A percentile compares a stretch with the other conserved stretches of the same genome.
Conservation (phyloP, 805 yeast genomes). For the Kregervanrija pseudodelftensis region DNA sequence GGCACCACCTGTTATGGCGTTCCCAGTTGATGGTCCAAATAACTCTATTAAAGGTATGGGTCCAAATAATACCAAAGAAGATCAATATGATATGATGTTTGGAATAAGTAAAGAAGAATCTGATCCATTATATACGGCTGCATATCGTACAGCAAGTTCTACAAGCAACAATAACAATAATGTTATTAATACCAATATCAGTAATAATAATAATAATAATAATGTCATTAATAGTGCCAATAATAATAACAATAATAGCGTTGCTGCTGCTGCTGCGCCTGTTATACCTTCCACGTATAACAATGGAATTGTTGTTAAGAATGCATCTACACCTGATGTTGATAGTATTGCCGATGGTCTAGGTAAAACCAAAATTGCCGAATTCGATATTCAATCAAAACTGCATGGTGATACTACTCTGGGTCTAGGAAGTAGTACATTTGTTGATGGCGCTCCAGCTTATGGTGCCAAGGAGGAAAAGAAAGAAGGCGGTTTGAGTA, state of each 20-base stretch:
- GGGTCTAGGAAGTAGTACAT: slow-evolving; percentile 89
- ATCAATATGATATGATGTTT: slow-evolving; percentile 68
- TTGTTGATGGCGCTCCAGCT: slow-evolving; percentile 95
- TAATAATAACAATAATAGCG: no score
- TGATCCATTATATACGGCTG: slow-evolving; percentile 30
- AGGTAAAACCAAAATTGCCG: slow-evolving; percentile 44
- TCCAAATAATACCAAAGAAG: slow-evolving; percentile 44
- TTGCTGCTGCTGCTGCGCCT: neutral
- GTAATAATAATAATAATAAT: neutral
- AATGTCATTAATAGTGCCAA: no score
- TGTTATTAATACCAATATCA: slow-evolving; percentile 3
- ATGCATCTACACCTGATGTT: slow-evolving; percentile 20
- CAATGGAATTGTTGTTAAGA: slow-evolving; percentile 25
- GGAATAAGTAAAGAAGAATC: slow-evolving; percentile 50
- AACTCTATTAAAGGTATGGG: slow-evolving; percentile 69
- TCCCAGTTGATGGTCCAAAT: slow-evolving; percentile 94
- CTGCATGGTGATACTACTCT: slow-evolving; percentile 80
- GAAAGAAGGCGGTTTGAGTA: slow-evolving; percentile 45
- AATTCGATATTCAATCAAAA: slow-evolving; percentile 67
- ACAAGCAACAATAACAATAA: neutral
- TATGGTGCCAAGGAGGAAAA: slow-evolving; percentile 33
- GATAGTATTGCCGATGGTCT: slow-evolving; percentile 30
- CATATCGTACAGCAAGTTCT: slow-evolving; percentile 3
- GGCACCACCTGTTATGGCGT: slow-evolving; percentile 90
- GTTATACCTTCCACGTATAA: slow-evolving; percentile 17